Conservation (phyloP, 2,329 filamentous ascomycete species). For the Magnaporthiopsis rhizophila region DNA sequence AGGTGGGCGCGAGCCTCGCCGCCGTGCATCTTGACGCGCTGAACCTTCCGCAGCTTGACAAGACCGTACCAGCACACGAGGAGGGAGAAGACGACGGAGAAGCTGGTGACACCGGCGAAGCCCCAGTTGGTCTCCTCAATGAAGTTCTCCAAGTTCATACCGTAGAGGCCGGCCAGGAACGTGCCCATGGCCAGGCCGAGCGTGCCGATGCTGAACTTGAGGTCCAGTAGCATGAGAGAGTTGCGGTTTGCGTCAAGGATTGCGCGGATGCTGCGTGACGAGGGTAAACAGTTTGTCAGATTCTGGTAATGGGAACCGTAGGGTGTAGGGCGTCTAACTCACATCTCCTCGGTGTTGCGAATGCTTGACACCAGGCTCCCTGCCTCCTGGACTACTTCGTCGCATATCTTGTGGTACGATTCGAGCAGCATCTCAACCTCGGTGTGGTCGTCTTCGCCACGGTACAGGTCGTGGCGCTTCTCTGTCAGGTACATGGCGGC, state of each 20-base stretch:
- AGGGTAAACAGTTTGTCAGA: conserved; percentile 11
- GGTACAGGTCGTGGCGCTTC: conserved; percentile 63
- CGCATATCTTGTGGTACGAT: conserved; percentile 94
- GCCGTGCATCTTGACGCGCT: conserved; percentile 26
- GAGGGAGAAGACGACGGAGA: conserved; percentile 64
- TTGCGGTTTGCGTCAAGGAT: conserved; percentile 98
- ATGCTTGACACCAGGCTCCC: conserved; percentile 91
- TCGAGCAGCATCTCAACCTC: conserved; percentile 96
- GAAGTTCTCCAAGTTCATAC: conserved; percentile 99
- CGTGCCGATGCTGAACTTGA: conserved; percentile 93
- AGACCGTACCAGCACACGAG: conserved; percentile 80
- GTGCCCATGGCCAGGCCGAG: conserved; percentile 92
- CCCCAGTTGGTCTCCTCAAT: conserved; percentile 89
- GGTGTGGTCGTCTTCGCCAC: conserved; percentile 80
- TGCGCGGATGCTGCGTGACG: conserved; percentile 65
- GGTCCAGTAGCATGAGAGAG: conserved; percentile 91
- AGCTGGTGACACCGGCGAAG: conserved; percentile 66
- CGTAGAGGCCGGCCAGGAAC: conserved; percentile 96
- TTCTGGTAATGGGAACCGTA: not conserved
- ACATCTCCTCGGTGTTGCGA: conserved; percentile 98
- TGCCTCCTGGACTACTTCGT: conserved; percentile 94
- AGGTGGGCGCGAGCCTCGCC: conserved; percentile 12
- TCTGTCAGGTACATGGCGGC: conserved; percentile 94
- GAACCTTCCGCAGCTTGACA: conserved; percentile 62
- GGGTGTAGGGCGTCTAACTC: conserved; percentile 27